These are phyloP conservation scores for Candida albicans DNA, from an alignment of 1,139 yeast species.

Conservation along the genomic window DNA sequence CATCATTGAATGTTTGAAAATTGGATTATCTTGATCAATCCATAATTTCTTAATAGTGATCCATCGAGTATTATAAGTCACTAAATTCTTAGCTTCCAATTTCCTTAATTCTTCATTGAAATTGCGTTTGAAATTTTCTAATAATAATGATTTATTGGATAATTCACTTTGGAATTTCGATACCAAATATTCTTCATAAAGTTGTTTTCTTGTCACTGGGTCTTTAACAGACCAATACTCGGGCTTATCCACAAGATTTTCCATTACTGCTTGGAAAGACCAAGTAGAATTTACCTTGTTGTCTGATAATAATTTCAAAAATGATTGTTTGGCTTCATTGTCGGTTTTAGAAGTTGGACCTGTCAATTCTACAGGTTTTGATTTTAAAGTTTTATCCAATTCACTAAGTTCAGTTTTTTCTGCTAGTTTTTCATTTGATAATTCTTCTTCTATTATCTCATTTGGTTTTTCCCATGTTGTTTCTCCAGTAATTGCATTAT, in stretches of 20 bases:
- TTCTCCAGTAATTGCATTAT: slow-evolving; percentile 61
- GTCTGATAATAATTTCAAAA: slow-evolving; percentile 52
- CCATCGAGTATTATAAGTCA: slow-evolving; percentile 71
- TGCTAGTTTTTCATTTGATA: slow-evolving; percentile 2
- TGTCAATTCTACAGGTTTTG: slow-evolving; percentile 12
- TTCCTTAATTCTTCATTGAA: slow-evolving; percentile 51
- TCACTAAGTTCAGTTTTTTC: slow-evolving; percentile 7
- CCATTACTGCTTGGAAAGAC: slow-evolving; percentile 71
- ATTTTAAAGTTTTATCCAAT: slow-evolving; percentile 15
- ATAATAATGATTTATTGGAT: slow-evolving; percentile 50
- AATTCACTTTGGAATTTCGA: slow-evolving; percentile 56
- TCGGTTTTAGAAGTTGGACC: slow-evolving; percentile 8
- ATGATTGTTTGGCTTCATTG: slow-evolving; percentile 39
- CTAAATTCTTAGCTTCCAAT: slow-evolving; percentile 30
- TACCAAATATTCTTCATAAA: slow-evolving; percentile 65
- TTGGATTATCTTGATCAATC: slow-evolving; percentile 61
- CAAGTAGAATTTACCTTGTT: slow-evolving; percentile 67
- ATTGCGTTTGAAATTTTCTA: slow-evolving; percentile 55
- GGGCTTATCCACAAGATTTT: slow-evolving; percentile 56
- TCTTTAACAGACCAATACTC: slow-evolving; percentile 71
- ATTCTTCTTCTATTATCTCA: slow-evolving; percentile 24
- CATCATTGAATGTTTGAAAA: slow-evolving; percentile 62
- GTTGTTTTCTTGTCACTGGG: slow-evolving; percentile 56
- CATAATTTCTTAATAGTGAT: slow-evolving; percentile 43
- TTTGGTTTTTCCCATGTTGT: slow-evolving; percentile 82